Conservation (phyloP, 306 rosid genomes). For the Parietaria judaica region DNA sequence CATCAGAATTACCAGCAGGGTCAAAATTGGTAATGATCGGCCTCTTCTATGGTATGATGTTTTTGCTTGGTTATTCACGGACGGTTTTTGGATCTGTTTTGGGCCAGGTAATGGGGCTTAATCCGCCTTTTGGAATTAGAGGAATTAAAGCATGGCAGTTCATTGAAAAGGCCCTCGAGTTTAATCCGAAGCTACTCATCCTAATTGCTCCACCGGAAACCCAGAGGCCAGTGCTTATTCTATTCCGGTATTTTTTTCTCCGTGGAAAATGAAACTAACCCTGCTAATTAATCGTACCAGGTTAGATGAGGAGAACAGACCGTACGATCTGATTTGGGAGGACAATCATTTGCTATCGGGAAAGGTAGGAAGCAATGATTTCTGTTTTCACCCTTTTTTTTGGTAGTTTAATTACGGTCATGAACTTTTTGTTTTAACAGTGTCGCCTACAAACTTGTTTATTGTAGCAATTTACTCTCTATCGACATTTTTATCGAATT, state of each 20-base stretch:
- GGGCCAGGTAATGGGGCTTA: conserved; percentile 87
- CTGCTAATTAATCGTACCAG: conserved; percentile 22
- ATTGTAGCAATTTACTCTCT: too few species aligned
- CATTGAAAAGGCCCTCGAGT: conserved; percentile 77
- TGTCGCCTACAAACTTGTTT: too few species aligned
- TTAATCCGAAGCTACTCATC: conserved; percentile 69
- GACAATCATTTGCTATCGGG: conserved; percentile 52
- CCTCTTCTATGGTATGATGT: not conserved
- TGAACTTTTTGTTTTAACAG: too few species aligned
- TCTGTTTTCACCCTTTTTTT: not conserved
- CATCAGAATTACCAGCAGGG: conserved; percentile 48
- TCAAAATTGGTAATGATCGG: not conserved
- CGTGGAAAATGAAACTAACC: not conserved
- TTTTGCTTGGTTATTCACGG: not conserved
- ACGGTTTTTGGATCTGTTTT: conserved; percentile 4
- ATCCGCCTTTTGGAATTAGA: conserved; percentile 79
- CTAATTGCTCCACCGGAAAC: conserved; percentile 77
- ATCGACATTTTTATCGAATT: too few species aligned
- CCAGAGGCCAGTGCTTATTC: conserved; percentile 38
- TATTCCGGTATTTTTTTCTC: not conserved
- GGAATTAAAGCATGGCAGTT: conserved; percentile 65
- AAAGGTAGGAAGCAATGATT: conserved; percentile 41
- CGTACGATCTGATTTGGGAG: conserved; percentile 88
- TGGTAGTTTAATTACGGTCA: not conserved
- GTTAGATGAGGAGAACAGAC: conserved; percentile 37